Base-by-base conservation (phyloP, 306 rosid genomes). In the Luffa aegyptiaca region DNA sequence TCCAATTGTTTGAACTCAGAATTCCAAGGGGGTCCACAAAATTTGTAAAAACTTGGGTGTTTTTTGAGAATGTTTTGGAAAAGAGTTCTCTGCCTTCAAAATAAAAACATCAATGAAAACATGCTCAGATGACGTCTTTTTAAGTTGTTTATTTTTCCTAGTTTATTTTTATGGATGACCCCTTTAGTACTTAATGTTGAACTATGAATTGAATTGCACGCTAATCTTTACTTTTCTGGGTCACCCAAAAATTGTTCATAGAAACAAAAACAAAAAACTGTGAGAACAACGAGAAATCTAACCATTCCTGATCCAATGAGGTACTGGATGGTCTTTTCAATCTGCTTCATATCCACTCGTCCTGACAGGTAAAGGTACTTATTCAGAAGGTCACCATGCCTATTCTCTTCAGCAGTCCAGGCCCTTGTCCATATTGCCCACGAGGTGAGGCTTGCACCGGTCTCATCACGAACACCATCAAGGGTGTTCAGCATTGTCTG, bases 301-400 rank as follows among this genome's bases (percentile, higher is more conserved):
- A 86, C 91, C 91, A 88, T 88, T 84, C 91, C 91, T 6, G 91
- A 88, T 26, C 89, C 91, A 42, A 88, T 88, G 44, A 88, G 83
- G 66, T 88, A 88, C 82, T 86, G 91, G 68, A 82, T 84, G 31
- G 91, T 84, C 88, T 81, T 86, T 84, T 88, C 91, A 26, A 88
- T 79, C 55, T 88, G 88, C 74, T 77, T 88, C 91, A 88, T 88
- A 68, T 88, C 89, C 10, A 88, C 91, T 45, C 85, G 82, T 83
- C 91, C 91, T 9, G 91, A 82, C 76, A 88, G 86, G 80, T 86
- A 88, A 49, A 88, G 89, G 80, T 88, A 88, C 79, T 82, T 88
- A 83, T 88, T 88, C 48, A 88, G 83, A 51, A 86, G 88, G 86
- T 86, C 89, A 3, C 89, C 91, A 53, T 88, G 91, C 81, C 89